Evolutionary conservation across 768 basidiomycete genomes (phyloP), one percentile per base, ranked within the genome.

Genomic region (Leccinum rimulosum): DNA sequence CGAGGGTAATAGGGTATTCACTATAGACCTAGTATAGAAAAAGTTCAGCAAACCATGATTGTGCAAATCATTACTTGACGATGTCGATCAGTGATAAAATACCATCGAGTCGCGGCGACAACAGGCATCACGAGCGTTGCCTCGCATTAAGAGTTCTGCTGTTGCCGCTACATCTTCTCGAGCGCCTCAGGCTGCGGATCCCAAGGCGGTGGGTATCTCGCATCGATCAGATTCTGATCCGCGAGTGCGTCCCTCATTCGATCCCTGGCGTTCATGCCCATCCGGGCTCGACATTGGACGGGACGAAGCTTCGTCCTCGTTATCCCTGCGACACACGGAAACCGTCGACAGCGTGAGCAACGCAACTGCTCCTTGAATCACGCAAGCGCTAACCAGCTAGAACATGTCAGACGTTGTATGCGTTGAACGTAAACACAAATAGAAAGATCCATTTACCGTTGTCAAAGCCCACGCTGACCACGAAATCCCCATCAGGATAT

Each of bases 341-440:
- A 36, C 15, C 14, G n/a, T n/a, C 17, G 15, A n/a, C 28, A 7
- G 9, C 2, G 47, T 56, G n/a, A 52, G 14, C 3, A 7, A 35
- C 25, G n/a, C 8, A 97, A 99, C 62, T 94, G 89, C 12, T 88
- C 86, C 68, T 90, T 91, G 76, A 97, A 95, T 95, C 95, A 99
- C 54, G 84, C 75, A 38, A 92, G 76, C 6, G 91, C 91, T 93
- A 50, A 28, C 35, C 3, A 57, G 19, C 7, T 1, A 3, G n/a
- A 43, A 43, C 10, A 43, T n/a, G 40, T 61, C 33, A 50, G 58
- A 56, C n/a, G 33, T 57, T 62, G 14, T 67, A 58, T 53, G 55
- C 53, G 52, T 51, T 31, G 38, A 17, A n/a, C 27, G 8, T 49
- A 33, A 25, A 4, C 3, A 49, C n/a, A 12, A 4, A 71, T 70